Conservation (phyloP, 192 early-diverging fungal species). For the Haplosporangium gracile region DNA sequence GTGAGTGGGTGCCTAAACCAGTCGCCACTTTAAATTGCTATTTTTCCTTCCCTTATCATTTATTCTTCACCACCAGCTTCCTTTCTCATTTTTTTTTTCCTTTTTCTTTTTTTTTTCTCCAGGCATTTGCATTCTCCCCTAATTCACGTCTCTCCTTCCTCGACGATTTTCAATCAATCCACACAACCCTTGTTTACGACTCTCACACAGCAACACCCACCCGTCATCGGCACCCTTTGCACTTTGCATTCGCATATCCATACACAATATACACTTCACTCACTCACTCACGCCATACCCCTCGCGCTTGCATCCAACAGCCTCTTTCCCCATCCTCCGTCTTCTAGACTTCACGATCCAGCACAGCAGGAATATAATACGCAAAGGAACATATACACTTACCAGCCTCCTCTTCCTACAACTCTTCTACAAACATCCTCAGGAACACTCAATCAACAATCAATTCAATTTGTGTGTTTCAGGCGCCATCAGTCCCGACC, state of each 20-base stretch:
- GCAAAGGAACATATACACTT: not conserved
- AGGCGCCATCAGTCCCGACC: not conserved
- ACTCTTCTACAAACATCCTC: not conserved
- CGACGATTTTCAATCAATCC: not conserved
- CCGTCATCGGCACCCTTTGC: not conserved
- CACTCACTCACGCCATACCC: not conserved
- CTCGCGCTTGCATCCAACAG: not conserved
- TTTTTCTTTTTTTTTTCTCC: conserved; percentile 10
- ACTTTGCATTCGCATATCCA: not conserved
- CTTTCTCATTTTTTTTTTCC: not conserved
- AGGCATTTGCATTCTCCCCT: not conserved
- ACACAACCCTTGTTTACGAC: not conserved
- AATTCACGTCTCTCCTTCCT: not conserved
- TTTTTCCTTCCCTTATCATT: not conserved
- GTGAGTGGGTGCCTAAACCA: not conserved
- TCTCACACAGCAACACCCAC: not conserved
- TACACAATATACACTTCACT: not conserved
- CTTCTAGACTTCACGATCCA: not conserved
- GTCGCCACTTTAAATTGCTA: not conserved
- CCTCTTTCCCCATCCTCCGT: not conserved
- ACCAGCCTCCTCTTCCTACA: not conserved
- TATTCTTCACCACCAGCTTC: not conserved
- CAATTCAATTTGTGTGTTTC: not conserved
- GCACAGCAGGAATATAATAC: not conserved
- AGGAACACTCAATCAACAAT: too few relatives aligned